A percentile compares a stretch with the other conserved stretches of the same genome.
Conservation (phyloP, 1,284 basidiomycete genomes). For the Tetrapyrgos nigripes region DNA sequence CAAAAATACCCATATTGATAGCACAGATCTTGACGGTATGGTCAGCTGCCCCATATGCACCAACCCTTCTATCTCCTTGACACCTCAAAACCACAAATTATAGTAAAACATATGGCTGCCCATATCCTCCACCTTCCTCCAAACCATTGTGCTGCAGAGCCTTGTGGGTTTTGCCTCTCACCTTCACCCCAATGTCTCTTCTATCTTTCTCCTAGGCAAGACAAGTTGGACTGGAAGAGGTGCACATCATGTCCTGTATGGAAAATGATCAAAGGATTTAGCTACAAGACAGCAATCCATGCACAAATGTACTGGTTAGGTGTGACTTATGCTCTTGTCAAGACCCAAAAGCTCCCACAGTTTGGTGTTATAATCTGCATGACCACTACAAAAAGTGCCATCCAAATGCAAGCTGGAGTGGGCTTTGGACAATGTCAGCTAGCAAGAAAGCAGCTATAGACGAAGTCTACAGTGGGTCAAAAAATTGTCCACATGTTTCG, state of each 20-base stretch:
- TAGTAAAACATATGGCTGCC: slow-evolving; percentile 32
- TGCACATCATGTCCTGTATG: slow-evolving; percentile 22
- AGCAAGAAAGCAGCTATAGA: slow-evolving; percentile 21
- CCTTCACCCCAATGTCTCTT: slow-evolving; percentile 23
- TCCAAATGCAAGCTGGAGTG: background rate
- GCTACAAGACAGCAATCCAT: slow-evolving; percentile 29
- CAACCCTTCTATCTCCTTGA: slow-evolving; percentile 22
- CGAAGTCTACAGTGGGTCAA: too few relatives aligned
- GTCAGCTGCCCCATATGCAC: slow-evolving; percentile 21
- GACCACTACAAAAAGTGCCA: slow-evolving; percentile 29
- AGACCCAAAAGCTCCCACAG: slow-evolving; percentile 21
- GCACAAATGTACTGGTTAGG: slow-evolving; percentile 34
- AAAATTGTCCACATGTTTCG: too few relatives aligned
- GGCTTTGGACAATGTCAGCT: slow-evolving; percentile 21
- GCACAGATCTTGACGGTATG: slow-evolving; percentile 2
- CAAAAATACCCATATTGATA: slow-evolving; percentile 11
- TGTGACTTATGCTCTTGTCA: slow-evolving; percentile 30
- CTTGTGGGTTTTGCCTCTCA: slow-evolving; percentile 32
- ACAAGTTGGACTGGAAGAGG: slow-evolving; percentile 21
- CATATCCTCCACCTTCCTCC: slow-evolving; percentile 25
- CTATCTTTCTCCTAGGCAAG: slow-evolving; percentile 25
- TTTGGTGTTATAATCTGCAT: slow-evolving; percentile 37
- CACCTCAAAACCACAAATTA: too few relatives aligned
- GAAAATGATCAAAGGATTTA: slow-evolving; percentile 15
- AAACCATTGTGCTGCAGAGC: slow-evolving; percentile 22